Percentiles rank a stretch among this genome's conserved stretches.
Evolutionary conservation across 1,284 basidiomycete species (phyloP).

Genomic region (Cryptococcus hybrid): DNA sequence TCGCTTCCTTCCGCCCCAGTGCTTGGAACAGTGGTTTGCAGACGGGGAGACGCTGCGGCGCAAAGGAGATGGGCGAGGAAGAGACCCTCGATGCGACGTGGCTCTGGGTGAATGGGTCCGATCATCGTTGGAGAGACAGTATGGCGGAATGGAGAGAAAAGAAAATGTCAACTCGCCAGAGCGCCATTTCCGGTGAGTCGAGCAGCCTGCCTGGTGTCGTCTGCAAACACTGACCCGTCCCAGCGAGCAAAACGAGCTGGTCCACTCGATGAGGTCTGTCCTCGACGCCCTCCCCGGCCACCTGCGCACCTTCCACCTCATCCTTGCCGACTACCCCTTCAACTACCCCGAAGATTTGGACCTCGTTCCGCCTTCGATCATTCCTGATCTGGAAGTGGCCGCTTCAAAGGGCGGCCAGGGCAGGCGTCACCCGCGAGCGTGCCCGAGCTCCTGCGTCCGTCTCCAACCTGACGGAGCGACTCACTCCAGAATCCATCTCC

Average conservation of each 20-base stretch:
- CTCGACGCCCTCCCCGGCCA: conserved; percentile 34
- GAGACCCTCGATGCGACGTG: conserved; percentile 43
- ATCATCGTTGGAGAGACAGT: conserved; percentile 35
- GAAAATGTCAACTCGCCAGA: conserved; percentile 35
- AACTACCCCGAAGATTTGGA: conserved; percentile 20
- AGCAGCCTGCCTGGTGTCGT: not conserved
- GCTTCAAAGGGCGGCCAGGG: not conserved
- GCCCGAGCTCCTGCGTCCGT: not conserved
- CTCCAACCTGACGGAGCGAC: not conserved
- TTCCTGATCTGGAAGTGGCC: conserved; percentile 20
- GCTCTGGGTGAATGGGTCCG: conserved; percentile 48
- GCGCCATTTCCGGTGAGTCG: conserved; percentile 41
- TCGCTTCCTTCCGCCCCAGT: conserved; percentile 33
- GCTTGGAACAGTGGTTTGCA: conserved; percentile 44
- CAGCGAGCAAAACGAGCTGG: conserved; percentile 46
- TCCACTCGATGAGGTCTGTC: conserved; percentile 46
- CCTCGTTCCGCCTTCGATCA: conserved; percentile 25
- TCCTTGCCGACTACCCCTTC: conserved; percentile 41
- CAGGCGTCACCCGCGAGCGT: not conserved
- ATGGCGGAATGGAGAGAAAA: conserved; percentile 24
- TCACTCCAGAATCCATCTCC: conserved; percentile 7
- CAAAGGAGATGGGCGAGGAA: conserved; percentile 36
- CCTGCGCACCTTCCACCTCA: conserved; percentile 38
- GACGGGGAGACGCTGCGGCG: conserved; percentile 39
- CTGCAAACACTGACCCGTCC: too few species aligned